Base-by-base conservation (phyloP, 768 basidiomycete species). In the Termitomyces bulborhizus region DNA sequence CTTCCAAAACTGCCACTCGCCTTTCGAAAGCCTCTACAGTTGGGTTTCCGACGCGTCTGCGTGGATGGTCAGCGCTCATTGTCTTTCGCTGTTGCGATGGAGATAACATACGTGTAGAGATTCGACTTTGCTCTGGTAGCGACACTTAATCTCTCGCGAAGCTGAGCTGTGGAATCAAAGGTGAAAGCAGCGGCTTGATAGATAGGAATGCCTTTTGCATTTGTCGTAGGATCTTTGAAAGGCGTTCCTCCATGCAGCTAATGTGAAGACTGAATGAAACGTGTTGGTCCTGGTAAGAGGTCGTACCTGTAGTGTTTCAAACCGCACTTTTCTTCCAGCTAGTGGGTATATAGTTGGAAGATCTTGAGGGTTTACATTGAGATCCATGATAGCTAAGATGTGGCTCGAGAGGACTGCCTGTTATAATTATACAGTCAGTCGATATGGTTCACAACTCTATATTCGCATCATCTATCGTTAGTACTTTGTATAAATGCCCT, bases 141-240 rank as follows among this genome's bases (percentile, higher is more conserved):
- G 16, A 50, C 29, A n/a, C 42, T 40, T 16, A 57, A 53, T 12
- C 54, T 46, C 6, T 53, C 53, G 13, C 56, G 54, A 76, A 80
- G 62, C 75, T 71, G 18, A 76, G 55, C 55, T 16, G 55, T 77
- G 53, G 82, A 68, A 47, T 83, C 76, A 68, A 84, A 84, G 39
- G 78, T 76, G 56, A 78, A 85, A 42, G 76, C 76, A 5, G 82
- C 77, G 12, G 76, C 68, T 13, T 81, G 76, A 46, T 84, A 85
- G 62, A 86, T 86, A 0, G 84, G 84, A 1, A 79, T 79, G 0
- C 85, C 85, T 9, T 83, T 76, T 0, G 85, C 80, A 41, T 80
- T 80, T 12, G 81, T 81, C 6, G 79, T 63, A 0, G 77, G 71
- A 60, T 83, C 82, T 2, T 73, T 69, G 4, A 66, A 69, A 53